phyloP scores from a whole-genome alignment of 306 rosid genomes.

The Bauhinia variegata region DNA sequence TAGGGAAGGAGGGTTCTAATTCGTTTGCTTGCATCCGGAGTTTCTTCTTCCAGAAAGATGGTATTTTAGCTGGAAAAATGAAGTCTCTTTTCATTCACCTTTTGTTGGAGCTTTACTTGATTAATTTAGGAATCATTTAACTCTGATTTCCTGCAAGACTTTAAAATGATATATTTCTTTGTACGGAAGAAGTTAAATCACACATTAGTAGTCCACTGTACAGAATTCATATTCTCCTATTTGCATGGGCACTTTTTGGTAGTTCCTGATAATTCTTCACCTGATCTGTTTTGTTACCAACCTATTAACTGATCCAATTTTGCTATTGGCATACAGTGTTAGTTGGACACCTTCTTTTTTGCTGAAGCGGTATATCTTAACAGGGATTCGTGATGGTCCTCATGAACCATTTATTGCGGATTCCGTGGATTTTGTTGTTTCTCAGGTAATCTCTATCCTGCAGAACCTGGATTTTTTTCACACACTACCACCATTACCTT shows the following conservation, averaged over 20 bases:
- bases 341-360: conserved; percentile 98
- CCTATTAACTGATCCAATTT: conserved; percentile 43
- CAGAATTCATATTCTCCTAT: conserved; percentile 12
- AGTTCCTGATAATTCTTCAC: conserved; percentile 20
- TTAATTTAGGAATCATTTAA: too few relatives aligned
- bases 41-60: too few relatives aligned
- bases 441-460: conserved; percentile 75
- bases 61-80: too few relatives aligned
- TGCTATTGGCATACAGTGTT: conserved; percentile 64
- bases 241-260: conserved; percentile 4
- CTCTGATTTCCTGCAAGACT: too few relatives aligned
- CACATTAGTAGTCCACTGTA: conserved; percentile 7
- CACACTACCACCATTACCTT: conserved; percentile 18
- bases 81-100: too few relatives aligned
- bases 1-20: too few relatives aligned
- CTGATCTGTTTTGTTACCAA: conserved; percentile 27
- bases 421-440: conserved; percentile 97
- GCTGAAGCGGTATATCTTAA: conserved; percentile 91
- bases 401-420: conserved; percentile 99
- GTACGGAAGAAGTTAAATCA: too few relatives aligned
- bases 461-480: conserved; percentile 24
- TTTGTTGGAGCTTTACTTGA: too few relatives aligned
- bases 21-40: too few relatives aligned
- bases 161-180: too few relatives aligned
- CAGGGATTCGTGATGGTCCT: conserved; percentile 98